phyloP scores from a whole-genome alignment of 1,284 basidiomycete genomes.

The Polyporus tsugae region DNA sequence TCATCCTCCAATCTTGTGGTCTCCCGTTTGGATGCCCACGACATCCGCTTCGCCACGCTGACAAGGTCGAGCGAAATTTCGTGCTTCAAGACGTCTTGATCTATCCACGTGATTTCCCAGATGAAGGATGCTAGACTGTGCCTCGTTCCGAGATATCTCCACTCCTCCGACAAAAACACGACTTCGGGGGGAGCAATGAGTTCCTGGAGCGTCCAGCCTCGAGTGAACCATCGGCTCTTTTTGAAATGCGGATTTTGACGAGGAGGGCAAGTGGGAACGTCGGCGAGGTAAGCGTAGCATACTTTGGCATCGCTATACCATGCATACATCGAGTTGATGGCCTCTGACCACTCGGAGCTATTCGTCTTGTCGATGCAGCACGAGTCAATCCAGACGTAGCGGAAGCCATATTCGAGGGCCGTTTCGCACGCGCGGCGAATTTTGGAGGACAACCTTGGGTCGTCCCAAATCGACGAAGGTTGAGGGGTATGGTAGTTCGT shows the following conservation, averaged over 20 bases:
- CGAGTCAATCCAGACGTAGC: not conserved
- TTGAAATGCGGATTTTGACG: not conserved
- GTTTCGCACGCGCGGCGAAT: not conserved
- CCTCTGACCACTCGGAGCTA: conserved; percentile 1
- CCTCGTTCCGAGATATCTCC: not conserved
- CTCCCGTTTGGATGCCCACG: conserved; percentile 3
- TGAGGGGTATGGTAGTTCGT: not conserved
- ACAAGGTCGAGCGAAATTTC: not conserved
- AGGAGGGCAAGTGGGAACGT: not conserved
- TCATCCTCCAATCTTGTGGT: not conserved
- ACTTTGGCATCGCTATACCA: not conserved
- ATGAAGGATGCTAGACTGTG: not conserved
- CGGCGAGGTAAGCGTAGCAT: not conserved
- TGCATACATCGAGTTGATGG: conserved; percentile 5
- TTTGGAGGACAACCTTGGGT: not conserved
- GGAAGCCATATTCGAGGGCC: not conserved
- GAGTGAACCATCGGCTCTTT: conserved; percentile 3
- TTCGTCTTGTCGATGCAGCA: conserved; percentile 2
- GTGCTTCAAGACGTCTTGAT: not conserved
- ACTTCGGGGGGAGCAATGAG: not conserved
- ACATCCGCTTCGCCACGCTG: conserved; percentile 3
- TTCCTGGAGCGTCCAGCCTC: conserved; percentile 7
- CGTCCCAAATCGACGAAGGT: not conserved
- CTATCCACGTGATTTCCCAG: not conserved
- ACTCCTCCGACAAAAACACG: not conserved